A percentile compares a stretch with the other conserved stretches of the same genome.
These are phyloP conservation scores for Echria macrotheca DNA, from an alignment of 495 filamentous ascomycete genomes.

Conservation along the genomic window DNA sequence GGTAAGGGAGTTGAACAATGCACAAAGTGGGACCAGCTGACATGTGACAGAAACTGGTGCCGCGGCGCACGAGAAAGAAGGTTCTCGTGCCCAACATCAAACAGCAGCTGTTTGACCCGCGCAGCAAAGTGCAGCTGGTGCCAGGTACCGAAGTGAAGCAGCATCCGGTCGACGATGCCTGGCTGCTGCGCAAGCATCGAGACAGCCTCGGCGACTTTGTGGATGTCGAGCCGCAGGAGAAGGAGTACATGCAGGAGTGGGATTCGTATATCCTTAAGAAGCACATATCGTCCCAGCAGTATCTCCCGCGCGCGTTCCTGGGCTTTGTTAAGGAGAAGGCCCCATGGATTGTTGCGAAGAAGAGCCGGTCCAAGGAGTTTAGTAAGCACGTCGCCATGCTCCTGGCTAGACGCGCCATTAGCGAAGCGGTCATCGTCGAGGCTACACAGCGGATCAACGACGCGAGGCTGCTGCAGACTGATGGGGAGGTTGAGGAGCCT, in stretches of 20 bases:
- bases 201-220: conserved; percentile 47
- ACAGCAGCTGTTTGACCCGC: conserved; percentile 46
- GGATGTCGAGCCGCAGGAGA: conserved; percentile 44
- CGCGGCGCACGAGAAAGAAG: conserved; percentile 16
- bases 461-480: conserved; percentile 17
- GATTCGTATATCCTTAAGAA: conserved; percentile 43
- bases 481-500: conserved; percentile 4
- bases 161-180: conserved; percentile 39
- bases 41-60: conserved; percentile 7
- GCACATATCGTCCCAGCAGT: conserved; percentile 41
- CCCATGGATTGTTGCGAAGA: conserved; percentile 36
- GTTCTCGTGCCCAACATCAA: conserved; percentile 42
- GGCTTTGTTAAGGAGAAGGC: conserved; percentile 40
- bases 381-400: conserved; percentile 41
- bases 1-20: no score
- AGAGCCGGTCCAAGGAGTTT: conserved; percentile 39
- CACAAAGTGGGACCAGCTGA: no score
- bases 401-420: conserved; percentile 36
- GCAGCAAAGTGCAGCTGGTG: conserved; percentile 42
- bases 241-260: conserved; percentile 49
- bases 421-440: conserved; percentile 29
- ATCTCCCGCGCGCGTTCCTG: conserved; percentile 40
- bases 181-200: conserved; percentile 48
- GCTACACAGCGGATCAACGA: conserved; percentile 34
- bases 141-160: conserved; percentile 40